These are phyloP conservation scores for Penicillium subrubescens DNA, from an alignment of 495 filamentous ascomycete genomes.

Conservation along the genomic window DNA sequence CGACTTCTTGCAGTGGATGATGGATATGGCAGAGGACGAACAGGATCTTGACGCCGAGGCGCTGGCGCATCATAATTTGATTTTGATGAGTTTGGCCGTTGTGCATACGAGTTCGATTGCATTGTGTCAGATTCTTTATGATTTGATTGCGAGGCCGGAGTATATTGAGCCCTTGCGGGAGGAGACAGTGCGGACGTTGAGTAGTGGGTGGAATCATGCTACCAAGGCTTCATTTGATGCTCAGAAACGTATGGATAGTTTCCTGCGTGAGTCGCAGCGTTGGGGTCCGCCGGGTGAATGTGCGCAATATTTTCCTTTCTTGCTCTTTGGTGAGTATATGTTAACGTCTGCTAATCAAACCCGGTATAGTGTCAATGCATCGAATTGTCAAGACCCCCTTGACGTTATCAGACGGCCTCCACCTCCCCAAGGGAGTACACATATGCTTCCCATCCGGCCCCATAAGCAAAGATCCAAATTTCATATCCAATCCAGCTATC, in stretches of 20 bases:
- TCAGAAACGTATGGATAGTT: slow-evolving; percentile 36
- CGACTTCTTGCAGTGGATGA: slow-evolving; percentile 46
- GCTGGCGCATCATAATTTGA: slow-evolving; percentile 33
- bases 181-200: slow-evolving; percentile 30
- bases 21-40: slow-evolving; percentile 33
- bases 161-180: slow-evolving; percentile 33
- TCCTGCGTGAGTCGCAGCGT: slow-evolving; percentile 40
- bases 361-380: slow-evolving; percentile 29
- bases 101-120: slow-evolving; percentile 39
- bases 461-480: slow-evolving; percentile 31
- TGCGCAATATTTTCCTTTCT: slow-evolving; percentile 11
- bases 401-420: slow-evolving; percentile 32
- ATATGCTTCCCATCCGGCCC: slow-evolving; percentile 40
- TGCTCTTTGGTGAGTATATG: not conserved
- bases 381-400: slow-evolving; percentile 30
- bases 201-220: slow-evolving; percentile 28
- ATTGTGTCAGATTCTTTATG: slow-evolving; percentile 38
- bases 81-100: slow-evolving; percentile 33
- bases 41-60: slow-evolving; percentile 26
- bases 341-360: not conserved
- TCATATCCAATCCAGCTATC: slow-evolving; percentile 20
- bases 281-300: slow-evolving; percentile 38
- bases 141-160: slow-evolving; percentile 34
- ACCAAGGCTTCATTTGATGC: slow-evolving; percentile 22
- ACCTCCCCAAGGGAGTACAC: slow-evolving; percentile 31